Percentiles rank a stretch among this genome's conserved stretches.
Evolutionary conservation across 345 rosid species (phyloP).

Genomic region (Eucalyptus sideroxylon): DNA sequence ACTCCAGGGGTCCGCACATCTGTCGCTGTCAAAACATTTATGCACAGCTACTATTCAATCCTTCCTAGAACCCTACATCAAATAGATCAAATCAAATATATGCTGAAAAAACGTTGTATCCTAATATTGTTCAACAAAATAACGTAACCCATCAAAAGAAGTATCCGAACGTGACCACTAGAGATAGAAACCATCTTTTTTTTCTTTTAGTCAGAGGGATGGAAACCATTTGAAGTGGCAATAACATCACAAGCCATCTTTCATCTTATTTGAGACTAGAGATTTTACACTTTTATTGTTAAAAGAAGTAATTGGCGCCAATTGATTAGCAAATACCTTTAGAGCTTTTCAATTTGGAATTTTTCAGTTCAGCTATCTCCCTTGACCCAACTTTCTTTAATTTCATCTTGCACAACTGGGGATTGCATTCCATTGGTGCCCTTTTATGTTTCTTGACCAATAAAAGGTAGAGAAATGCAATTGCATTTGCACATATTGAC

Average conservation of each 20-base stretch:
- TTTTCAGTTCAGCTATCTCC: neutral
- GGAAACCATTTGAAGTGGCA: neutral
- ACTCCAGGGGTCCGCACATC: no score
- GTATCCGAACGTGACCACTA: neutral
- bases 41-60: neutral
- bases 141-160: neutral
- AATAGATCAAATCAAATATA: neutral
- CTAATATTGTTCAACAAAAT: neutral
- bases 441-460: neutral
- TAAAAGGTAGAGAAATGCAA: neutral
- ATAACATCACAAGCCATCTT: neutral
- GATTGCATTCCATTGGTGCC: neutral
- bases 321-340: neutral
- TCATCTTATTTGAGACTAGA: neutral
- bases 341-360: neutral
- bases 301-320: neutral
- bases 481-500: neutral
- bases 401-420: neutral
- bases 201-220: no score
- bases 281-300: neutral
- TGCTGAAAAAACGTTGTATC: neutral
- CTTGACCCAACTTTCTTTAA: neutral
- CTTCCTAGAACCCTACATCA: neutral
- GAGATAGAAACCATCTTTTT: no score
- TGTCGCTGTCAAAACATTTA: rapidly evolving